Conservation (phyloP, 2,329 filamentous ascomycete genomes). For the Sclerotinia glacialis region DNA sequence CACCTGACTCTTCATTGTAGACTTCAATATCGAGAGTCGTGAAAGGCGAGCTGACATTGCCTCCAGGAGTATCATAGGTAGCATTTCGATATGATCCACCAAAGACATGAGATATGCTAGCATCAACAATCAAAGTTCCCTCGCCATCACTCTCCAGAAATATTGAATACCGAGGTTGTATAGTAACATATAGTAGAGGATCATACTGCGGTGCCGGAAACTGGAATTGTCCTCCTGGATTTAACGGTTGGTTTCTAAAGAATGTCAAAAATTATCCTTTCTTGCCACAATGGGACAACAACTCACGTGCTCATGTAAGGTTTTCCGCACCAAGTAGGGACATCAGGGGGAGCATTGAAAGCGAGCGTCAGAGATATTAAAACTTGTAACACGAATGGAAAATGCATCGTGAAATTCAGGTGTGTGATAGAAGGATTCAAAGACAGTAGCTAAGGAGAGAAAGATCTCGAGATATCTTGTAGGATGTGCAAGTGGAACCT, state of each 20-base stretch:
- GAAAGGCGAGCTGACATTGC: slow-evolving; percentile 25
- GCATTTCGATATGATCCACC: slow-evolving; percentile 40
- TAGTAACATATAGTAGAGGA: slow-evolving; percentile 45
- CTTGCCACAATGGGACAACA: not conserved
- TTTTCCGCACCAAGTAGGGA: slow-evolving; percentile 44
- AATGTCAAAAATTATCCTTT: not conserved
- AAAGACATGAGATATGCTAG: slow-evolving; percentile 42
- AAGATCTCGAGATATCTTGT: not conserved
- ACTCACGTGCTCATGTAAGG: slow-evolving; percentile 44
- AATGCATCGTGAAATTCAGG: not conserved
- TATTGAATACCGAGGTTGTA: slow-evolving; percentile 48
- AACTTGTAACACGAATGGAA: not conserved
- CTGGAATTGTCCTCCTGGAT: slow-evolving; percentile 48
- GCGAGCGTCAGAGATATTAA: slow-evolving; percentile 9
- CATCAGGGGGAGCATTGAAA: slow-evolving; percentile 32
- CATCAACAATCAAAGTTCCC: slow-evolving; percentile 46
- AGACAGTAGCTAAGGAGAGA: not conserved
- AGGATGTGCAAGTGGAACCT: not conserved
- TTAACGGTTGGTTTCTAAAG: slow-evolving; percentile 45
- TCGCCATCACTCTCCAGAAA: slow-evolving; percentile 45
- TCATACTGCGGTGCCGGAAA: slow-evolving; percentile 42
- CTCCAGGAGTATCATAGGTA: slow-evolving; percentile 27
- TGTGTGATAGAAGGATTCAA: not conserved
- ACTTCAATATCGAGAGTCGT: slow-evolving; percentile 35
- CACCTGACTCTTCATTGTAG: slow-evolving; percentile 33